Conservation (phyloP, 495 filamentous ascomycete genomes). For the Neurospora sp. region DNA sequence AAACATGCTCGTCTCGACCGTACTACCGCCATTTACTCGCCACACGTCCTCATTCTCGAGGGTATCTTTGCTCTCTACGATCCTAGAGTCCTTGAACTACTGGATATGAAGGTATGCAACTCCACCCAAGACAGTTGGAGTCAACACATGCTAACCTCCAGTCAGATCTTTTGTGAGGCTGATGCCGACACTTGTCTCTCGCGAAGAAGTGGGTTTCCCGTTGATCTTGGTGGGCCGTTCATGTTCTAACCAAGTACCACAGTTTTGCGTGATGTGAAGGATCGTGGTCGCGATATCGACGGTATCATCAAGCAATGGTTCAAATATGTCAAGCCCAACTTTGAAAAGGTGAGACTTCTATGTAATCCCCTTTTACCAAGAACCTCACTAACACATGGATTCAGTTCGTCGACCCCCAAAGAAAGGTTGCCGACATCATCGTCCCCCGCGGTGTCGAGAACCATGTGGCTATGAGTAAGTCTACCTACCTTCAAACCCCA, state of each 20-base stretch:
- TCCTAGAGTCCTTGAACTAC: conserved; percentile 67
- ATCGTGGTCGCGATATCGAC: conserved; percentile 78
- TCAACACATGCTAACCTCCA: neutral
- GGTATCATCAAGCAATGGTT: conserved; percentile 99
- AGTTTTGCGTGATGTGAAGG: conserved; percentile 80
- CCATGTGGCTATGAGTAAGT: conserved; percentile 64
- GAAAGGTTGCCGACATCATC: conserved; percentile 83
- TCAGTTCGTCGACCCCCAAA: conserved; percentile 80
- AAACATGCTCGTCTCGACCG: conserved; percentile 71
- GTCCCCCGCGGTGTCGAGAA: conserved; percentile 92
- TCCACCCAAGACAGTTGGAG: neutral
- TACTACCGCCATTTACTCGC: conserved; percentile 86
- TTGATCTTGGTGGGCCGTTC: neutral
- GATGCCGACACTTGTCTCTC: conserved; percentile 91
- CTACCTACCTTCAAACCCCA: no score
- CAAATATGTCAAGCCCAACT: conserved; percentile 88
- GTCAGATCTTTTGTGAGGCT: conserved; percentile 85
- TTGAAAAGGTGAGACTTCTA: conserved; percentile 42
- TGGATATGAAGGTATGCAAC: conserved; percentile 72
- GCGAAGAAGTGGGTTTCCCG: conserved; percentile 59
- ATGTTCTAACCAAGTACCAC: neutral
- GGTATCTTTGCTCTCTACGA: conserved; percentile 95
- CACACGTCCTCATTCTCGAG: conserved; percentile 89
- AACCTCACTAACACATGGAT: neutral
- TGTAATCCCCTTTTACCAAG: neutral